Percentiles rank a stretch among this genome's conserved stretches.
phyloP scores from a whole-genome alignment of 441 rosid species.

The Manihot esculenta region DNA sequence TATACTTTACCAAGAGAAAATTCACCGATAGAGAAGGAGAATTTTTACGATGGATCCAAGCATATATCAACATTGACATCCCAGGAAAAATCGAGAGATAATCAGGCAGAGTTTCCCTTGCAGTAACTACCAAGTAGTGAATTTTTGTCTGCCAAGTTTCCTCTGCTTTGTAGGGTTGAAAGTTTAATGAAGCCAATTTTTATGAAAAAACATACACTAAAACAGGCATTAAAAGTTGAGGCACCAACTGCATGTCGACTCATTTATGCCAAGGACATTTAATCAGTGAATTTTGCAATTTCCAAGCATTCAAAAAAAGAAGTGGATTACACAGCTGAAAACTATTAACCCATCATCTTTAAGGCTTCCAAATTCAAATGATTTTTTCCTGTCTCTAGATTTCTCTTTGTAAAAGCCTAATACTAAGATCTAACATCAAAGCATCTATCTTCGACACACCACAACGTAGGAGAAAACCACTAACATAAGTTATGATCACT shows the following conservation, averaged over 20 bases:
- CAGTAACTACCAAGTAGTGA: neutral
- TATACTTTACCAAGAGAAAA: neutral
- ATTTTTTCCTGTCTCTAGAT: neutral
- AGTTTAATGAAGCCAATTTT: neutral
- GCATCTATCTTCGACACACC: neutral
- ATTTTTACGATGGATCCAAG: neutral
- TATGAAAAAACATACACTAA: neutral
- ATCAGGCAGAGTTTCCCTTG: neutral
- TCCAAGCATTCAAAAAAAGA: neutral
- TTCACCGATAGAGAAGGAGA: neutral
- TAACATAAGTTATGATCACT: neutral
- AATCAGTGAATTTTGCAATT: neutral
- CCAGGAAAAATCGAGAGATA: neutral
- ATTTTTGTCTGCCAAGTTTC: neutral
- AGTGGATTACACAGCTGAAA: neutral
- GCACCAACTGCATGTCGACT: neutral
- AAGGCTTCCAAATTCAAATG: neutral
- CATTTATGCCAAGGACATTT: neutral
- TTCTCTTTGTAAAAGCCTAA: neutral
- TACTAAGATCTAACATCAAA: neutral
- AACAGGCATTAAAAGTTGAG: neutral
- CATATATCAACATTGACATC: neutral
- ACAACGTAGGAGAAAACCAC: neutral
- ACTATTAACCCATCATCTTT: neutral
- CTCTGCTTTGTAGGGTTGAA: neutral